These are phyloP conservation scores for Discostella pseudostelligera DNA, from an alignment of 108 stramenopile genomes.

Conservation along the genomic window DNA sequence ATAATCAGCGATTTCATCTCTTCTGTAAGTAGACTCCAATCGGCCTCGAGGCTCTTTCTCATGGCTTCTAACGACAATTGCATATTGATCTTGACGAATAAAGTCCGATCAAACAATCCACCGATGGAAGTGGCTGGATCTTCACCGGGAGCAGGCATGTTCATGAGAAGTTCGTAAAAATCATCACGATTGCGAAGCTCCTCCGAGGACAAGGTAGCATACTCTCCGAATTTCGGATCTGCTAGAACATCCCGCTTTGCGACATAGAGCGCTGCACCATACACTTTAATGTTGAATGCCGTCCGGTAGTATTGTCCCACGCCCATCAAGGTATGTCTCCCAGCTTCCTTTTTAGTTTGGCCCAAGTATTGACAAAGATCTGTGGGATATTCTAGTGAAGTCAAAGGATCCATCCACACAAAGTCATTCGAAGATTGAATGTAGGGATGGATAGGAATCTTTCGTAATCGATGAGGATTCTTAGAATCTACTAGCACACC, in stretches of 20 bases:
- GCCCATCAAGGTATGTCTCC: conserved; percentile 81
- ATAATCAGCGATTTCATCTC: conserved; percentile 75
- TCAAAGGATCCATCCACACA: conserved; percentile 72
- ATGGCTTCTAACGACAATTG: conserved; percentile 82
- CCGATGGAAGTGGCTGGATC: conserved; percentile 36
- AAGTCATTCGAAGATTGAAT: conserved; percentile 67
- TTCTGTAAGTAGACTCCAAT: conserved; percentile 80
- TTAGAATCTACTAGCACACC: neutral
- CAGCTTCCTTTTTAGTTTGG: conserved; percentile 66
- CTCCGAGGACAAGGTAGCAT: conserved; percentile 61
- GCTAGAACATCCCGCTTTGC: conserved; percentile 77
- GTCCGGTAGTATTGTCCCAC: conserved; percentile 82
- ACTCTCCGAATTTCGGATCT: conserved; percentile 63
- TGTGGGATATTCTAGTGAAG: conserved; percentile 68
- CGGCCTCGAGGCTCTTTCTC: conserved; percentile 76
- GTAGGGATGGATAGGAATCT: conserved; percentile 77
- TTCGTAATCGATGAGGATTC: conserved; percentile 29
- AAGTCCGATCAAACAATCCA: conserved; percentile 72
- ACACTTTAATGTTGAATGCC: conserved; percentile 83
- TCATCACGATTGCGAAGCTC: conserved; percentile 67
- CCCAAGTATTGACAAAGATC: conserved; percentile 75
- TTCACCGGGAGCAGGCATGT: conserved; percentile 50
- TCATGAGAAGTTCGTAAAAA: conserved; percentile 69
- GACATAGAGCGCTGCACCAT: conserved; percentile 83
- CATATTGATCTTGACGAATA: conserved; percentile 87